Conservation (phyloP, 1,284 basidiomycete species). For the Pyrrhoderma noxium region DNA sequence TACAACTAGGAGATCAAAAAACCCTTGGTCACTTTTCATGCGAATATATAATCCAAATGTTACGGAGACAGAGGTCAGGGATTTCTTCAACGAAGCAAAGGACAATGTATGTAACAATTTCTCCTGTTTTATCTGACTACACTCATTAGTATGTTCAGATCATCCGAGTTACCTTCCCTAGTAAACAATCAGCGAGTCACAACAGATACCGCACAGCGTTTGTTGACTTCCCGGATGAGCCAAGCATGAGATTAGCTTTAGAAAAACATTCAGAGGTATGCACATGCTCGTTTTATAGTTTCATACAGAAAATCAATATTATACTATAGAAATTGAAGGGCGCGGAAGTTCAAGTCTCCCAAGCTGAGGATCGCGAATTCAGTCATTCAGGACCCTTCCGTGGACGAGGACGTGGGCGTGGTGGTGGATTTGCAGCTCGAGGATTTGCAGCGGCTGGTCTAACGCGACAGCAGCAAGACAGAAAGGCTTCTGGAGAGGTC, state of each 20-base stretch:
- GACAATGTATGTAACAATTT: constrained; percentile 41
- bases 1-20: constrained; percentile 51
- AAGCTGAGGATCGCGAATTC: constrained; percentile 58
- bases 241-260: constrained; percentile 70
- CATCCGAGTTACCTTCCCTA: constrained; percentile 60
- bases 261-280: constrained; percentile 64
- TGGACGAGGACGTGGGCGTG: constrained; percentile 48
- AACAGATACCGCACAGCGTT: constrained; percentile 50
- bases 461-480: constrained; percentile 32
- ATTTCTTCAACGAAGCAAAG: constrained; percentile 68
- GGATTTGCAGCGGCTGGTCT: constrained; percentile 65
- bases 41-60: constrained; percentile 48
- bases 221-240: constrained; percentile 82
- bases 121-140: not conserved
- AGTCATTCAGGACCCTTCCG: constrained; percentile 26
- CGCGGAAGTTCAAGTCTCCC: constrained; percentile 52
- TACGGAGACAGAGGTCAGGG: constrained; percentile 62
- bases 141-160: constrained; percentile 47
- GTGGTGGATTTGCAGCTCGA: constrained; percentile 55
- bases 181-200: constrained; percentile 37
- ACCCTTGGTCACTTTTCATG: constrained; percentile 84
- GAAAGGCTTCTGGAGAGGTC: constrained; percentile 27
- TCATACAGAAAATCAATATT: not conserved
- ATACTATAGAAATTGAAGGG: constrained; percentile 58
- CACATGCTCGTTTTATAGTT: constrained; percentile 15